Percentiles rank a stretch among this genome's conserved stretches.
These are phyloP conservation scores for Nevesoporus exiguus DNA, from an alignment of 768 basidiomycete genomes.

Conservation along the genomic window DNA sequence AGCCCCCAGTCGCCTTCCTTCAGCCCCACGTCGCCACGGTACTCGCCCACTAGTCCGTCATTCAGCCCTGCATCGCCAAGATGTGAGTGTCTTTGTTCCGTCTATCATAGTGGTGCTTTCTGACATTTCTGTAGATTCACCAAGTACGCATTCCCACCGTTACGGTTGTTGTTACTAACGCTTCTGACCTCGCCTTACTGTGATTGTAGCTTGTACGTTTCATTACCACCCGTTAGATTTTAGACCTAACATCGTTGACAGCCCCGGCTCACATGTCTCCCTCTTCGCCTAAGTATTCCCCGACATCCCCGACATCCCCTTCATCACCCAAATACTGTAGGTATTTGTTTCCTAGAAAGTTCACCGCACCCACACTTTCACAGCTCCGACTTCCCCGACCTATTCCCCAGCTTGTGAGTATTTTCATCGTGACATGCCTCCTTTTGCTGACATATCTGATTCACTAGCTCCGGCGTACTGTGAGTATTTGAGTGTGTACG, in stretches of 20 bases:
- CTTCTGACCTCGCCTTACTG: constrained; percentile 1
- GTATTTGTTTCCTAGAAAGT: constrained; percentile 24
- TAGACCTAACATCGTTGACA: constrained; percentile 26
- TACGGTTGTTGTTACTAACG: constrained; percentile 24
- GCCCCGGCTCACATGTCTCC: constrained; percentile 84
- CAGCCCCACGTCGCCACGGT: constrained; percentile 85
- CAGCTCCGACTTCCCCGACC: constrained; percentile 83
- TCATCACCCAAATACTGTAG: constrained; percentile 90
- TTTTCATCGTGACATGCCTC: not conserved
- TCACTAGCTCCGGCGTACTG: constrained; percentile 74
- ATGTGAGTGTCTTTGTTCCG: constrained; percentile 47
- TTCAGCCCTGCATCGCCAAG: constrained; percentile 94
- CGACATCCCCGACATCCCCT: constrained; percentile 89
- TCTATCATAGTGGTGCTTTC: not conserved
- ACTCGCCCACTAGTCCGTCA: constrained; percentile 86
- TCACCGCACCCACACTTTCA: constrained; percentile 11
- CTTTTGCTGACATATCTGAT: constrained; percentile 4
- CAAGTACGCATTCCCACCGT: constrained; percentile 52
- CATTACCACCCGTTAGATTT: not conserved
- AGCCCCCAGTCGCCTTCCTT: constrained; percentile 90
- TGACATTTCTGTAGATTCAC: constrained; percentile 54
- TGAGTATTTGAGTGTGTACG: constrained; percentile 36
- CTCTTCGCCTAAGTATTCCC: constrained; percentile 89
- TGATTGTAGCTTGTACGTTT: constrained; percentile 57
- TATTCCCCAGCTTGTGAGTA: constrained; percentile 88